Evolutionary conservation across 345 rosid species (phyloP).

Genomic region (Euphorbia lathyris): DNA sequence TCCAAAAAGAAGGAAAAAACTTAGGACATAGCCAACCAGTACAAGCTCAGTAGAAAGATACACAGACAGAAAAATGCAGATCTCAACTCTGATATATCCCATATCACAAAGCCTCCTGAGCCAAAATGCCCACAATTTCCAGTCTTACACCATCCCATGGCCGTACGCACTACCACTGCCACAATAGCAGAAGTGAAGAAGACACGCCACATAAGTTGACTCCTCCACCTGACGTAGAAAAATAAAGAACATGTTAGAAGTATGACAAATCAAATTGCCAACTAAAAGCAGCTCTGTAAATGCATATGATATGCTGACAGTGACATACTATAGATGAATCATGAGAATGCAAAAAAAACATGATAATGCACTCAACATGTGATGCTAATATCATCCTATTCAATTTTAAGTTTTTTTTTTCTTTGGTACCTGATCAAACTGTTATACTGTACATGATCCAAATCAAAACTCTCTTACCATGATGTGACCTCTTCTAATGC

Average conservation of each 20-base stretch:
- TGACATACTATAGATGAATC: not conserved
- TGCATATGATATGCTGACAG: not conserved
- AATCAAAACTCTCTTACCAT: constrained; percentile 49
- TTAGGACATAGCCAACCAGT: constrained; percentile 15
- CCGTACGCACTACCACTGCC: constrained; percentile 94
- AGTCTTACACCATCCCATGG: constrained; percentile 97
- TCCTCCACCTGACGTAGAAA: constrained; percentile 82
- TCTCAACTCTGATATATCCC: constrained; percentile 92
- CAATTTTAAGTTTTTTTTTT: not conserved
- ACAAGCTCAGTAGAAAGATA: constrained; percentile 9
- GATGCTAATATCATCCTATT: not conserved
- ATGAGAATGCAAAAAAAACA: not conserved
- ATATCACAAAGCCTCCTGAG: constrained; percentile 79
- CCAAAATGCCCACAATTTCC: constrained; percentile 99
- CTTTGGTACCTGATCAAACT: not conserved
- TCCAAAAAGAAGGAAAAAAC: constrained; percentile 14
- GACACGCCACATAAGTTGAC: constrained; percentile 99
- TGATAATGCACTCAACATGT: not conserved
- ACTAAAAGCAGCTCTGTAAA: not conserved
- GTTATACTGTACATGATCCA: constrained; percentile 5
- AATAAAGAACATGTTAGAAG: constrained; percentile 14
- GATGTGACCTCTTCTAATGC: constrained; percentile 98
- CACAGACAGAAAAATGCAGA: constrained; percentile 18
- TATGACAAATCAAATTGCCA: not conserved
- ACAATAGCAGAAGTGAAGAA: constrained; percentile 97